Evolutionary conservation across 306 rosid species (phyloP).

Genomic region (Quercus glauca): DNA sequence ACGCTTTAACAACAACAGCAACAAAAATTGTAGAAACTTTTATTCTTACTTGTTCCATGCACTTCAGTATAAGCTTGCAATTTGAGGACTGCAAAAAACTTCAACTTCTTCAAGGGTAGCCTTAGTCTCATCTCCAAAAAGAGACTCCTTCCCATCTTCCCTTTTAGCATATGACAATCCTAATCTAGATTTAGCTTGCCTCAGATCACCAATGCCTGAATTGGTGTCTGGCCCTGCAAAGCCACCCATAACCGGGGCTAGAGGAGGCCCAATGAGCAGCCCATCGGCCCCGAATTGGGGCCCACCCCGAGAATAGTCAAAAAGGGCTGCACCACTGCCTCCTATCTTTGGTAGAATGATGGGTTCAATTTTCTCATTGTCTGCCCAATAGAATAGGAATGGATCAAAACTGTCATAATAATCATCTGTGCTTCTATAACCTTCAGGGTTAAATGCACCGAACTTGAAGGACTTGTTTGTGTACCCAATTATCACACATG

Average conservation of each 20-base stretch:
- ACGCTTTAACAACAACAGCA: too few species aligned
- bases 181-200: constrained; percentile 82
- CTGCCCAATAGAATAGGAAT: constrained; percentile 65
- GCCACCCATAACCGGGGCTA: constrained; percentile 52
- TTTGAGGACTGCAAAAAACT: constrained; percentile 82
- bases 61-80: constrained; percentile 79
- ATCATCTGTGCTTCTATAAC: constrained; percentile 93
- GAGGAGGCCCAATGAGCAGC: constrained; percentile 61
- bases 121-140: constrained; percentile 73
- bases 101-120: constrained; percentile 69
- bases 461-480: constrained; percentile 80
- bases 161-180: constrained; percentile 93
- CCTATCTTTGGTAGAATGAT: constrained; percentile 48
- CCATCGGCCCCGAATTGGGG: constrained; percentile 92
- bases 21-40: neutral
- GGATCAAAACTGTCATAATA: constrained; percentile 86
- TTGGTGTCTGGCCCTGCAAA: constrained; percentile 55
- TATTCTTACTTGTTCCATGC: constrained; percentile 4
- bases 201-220: constrained; percentile 61
- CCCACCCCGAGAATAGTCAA: constrained; percentile 57
- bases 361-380: constrained; percentile 30
- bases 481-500: constrained; percentile 84
- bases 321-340: constrained; percentile 58
- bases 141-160: constrained; percentile 73
- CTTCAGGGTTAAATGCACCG: constrained; percentile 94